A percentile compares a stretch with the other conserved stretches of the same genome.
Evolutionary conservation across 805 yeast species (phyloP).

Genomic region (Pichia exigua): DNA sequence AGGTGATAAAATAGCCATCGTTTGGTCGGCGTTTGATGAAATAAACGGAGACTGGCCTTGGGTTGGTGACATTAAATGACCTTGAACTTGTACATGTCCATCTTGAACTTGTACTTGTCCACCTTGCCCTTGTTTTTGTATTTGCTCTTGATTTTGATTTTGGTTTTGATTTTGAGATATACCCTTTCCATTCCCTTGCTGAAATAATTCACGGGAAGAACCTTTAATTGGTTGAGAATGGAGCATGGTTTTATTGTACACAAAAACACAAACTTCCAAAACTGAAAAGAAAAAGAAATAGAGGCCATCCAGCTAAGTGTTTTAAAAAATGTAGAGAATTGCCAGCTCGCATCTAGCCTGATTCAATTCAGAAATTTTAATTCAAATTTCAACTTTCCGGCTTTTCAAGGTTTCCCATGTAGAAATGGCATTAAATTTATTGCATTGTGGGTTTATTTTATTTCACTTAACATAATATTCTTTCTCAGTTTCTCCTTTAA

Average conservation of each 20-base stretch:
- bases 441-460: not conserved
- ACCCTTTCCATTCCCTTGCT: not conserved
- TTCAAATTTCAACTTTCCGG: not conserved
- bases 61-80: constrained; percentile 7
- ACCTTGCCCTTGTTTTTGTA: too few species aligned
- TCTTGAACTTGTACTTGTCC: not conserved
- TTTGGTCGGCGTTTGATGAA: constrained; percentile 7
- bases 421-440: not conserved
- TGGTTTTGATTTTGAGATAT: not conserved
- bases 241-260: not conserved
- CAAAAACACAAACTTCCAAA: not conserved
- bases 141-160: not conserved
- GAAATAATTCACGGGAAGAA: not conserved
- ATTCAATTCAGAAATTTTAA: not conserved
- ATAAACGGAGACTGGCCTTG: constrained; percentile 1
- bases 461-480: too few species aligned
- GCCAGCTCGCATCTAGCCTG: not conserved
- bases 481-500: not conserved
- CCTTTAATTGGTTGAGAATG: not conserved
- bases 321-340: not conserved
- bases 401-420: too few species aligned
- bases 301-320: not conserved
- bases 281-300: not conserved
- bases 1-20: constrained; percentile 35
- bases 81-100: not conserved